Evolutionary conservation across 495 filamentous ascomycete genomes (phyloP).

Genomic region (Penicillium taxi): DNA sequence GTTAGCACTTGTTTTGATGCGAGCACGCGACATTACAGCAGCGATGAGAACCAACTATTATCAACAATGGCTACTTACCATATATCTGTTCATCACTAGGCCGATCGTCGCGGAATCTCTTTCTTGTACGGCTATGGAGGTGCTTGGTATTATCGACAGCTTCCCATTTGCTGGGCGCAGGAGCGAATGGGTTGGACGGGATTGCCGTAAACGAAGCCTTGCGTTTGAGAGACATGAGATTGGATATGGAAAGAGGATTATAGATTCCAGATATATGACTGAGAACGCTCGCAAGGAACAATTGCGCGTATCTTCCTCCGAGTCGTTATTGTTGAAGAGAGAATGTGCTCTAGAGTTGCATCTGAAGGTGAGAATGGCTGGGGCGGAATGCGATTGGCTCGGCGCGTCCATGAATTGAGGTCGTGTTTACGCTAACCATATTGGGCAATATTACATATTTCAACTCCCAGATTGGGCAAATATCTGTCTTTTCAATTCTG

Average conservation of each 20-base stretch:
- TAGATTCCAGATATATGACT: neutral
- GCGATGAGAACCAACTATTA: neutral
- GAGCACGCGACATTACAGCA: neutral
- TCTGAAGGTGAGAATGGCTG: slow-evolving; percentile 8
- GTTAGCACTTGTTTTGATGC: slow-evolving; percentile 11
- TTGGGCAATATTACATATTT: slow-evolving; percentile 16
- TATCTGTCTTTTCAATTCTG: too few species aligned
- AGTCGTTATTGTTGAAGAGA: slow-evolving; percentile 3
- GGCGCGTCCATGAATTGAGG: slow-evolving; percentile 13
- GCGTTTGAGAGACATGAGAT: slow-evolving; percentile 49
- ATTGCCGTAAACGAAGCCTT: slow-evolving; percentile 38
- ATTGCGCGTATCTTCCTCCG: slow-evolving; percentile 3
- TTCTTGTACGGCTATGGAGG: slow-evolving; percentile 44
- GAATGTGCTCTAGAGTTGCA: slow-evolving; percentile 19
- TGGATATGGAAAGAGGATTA: neutral
- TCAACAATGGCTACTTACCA: slow-evolving; percentile 22
- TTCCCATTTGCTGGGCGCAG: slow-evolving; percentile 20
- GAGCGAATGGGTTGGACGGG: slow-evolving; percentile 23
- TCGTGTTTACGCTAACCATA: slow-evolving; percentile 19
- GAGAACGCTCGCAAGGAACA: neutral
- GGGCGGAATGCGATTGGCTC: slow-evolving; percentile 11
- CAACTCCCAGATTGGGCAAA: too few species aligned
- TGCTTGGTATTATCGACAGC: slow-evolving; percentile 30
- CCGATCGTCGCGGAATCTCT: slow-evolving; percentile 44
- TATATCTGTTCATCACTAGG: slow-evolving; percentile 41